Conservation (phyloP, 768 basidiomycete species). For the Naganishia randhawae region DNA sequence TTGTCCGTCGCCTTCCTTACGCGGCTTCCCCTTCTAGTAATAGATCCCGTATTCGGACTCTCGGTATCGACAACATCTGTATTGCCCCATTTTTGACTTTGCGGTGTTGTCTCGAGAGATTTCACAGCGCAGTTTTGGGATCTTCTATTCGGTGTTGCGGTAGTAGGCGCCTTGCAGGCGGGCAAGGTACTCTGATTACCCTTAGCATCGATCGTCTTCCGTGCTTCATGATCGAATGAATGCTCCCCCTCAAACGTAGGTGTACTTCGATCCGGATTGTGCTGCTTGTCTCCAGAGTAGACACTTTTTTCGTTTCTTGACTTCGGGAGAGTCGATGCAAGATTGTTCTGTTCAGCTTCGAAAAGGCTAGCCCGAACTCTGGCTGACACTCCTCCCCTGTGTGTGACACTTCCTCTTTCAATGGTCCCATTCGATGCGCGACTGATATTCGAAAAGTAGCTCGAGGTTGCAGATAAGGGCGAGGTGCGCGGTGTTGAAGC, state of each 20-base stretch:
- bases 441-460: not conserved
- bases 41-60: not conserved
- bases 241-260: not conserved
- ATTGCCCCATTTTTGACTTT: not conserved
- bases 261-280: not conserved
- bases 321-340: not conserved
- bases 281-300: not conserved
- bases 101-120: not conserved
- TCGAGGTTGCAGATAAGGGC: not conserved
- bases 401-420: not conserved
- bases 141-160: not conserved
- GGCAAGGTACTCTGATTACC: constrained; percentile 1
- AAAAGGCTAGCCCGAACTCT: not conserved
- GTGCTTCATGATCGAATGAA: not conserved
- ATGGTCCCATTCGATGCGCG: not conserved
- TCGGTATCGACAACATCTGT: not conserved
- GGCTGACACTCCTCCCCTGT: not conserved
- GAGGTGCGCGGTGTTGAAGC: not conserved
- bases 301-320: not conserved
- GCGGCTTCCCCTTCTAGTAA: not conserved
- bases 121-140: too few relatives aligned
- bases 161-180: not conserved
- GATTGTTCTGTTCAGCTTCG: not conserved
- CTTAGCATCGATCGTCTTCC: not conserved
- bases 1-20: not conserved